A percentile compares a stretch with the other conserved stretches of the same genome.
Evolutionary conservation across 768 basidiomycete species (phyloP).

Genomic region (Suillus alpinus): DNA sequence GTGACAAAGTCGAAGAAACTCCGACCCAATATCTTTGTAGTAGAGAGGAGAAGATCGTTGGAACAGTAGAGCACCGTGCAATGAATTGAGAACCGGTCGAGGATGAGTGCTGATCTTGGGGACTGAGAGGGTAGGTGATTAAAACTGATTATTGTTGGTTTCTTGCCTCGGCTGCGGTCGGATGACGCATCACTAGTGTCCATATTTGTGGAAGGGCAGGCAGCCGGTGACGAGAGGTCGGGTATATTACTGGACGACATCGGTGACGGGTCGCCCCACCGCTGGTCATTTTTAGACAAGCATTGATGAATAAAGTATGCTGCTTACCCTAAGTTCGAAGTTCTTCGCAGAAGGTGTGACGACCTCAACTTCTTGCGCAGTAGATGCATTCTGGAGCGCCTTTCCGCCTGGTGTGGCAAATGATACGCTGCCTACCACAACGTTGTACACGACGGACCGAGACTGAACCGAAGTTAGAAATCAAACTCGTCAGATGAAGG

Average conservation of each 20-base stretch:
- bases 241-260: conserved; percentile 47
- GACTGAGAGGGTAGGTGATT: conserved; percentile 68
- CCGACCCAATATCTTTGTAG: conserved; percentile 57
- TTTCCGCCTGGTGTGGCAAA: conserved; percentile 74
- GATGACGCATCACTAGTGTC: conserved; percentile 6
- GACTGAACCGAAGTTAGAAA: conserved; percentile 31
- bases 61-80: conserved; percentile 71
- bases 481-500: neutral
- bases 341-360: conserved; percentile 57
- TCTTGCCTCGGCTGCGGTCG: neutral
- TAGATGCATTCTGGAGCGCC: conserved; percentile 77
- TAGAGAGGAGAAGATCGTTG: conserved; percentile 64
- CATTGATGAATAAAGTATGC: conserved; percentile 4
- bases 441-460: conserved; percentile 71
- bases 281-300: conserved; percentile 34
- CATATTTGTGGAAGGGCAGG: neutral
- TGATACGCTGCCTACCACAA: conserved; percentile 74
- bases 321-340: conserved; percentile 51
- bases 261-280: conserved; percentile 68
- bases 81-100: conserved; percentile 69
- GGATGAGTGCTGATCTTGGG: conserved; percentile 74
- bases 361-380: conserved; percentile 78
- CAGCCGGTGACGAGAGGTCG: conserved; percentile 16
- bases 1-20: conserved; percentile 77
- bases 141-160: conserved; percentile 43